A percentile compares a stretch with the other conserved stretches of the same genome.
Evolutionary conservation across 306 rosid genomes (phyloP).

Genomic region (Vigna radiata): DNA sequence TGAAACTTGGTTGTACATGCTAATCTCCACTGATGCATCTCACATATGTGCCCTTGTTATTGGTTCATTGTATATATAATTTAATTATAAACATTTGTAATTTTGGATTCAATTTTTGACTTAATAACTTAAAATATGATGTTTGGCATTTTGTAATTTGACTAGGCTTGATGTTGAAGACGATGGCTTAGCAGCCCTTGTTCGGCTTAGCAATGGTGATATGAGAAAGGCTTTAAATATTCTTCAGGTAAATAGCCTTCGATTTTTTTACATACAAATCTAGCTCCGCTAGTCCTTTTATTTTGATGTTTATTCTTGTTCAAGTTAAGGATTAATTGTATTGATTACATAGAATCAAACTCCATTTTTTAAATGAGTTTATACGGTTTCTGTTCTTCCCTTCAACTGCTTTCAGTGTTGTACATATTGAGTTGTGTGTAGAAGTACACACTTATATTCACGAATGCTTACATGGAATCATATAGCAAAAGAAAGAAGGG

Average conservation of each 20-base stretch:
- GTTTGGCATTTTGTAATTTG: slow-evolving; percentile 35
- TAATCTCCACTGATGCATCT: slow-evolving; percentile 18
- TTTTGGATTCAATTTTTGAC: slow-evolving; percentile 25
- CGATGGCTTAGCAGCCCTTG: slow-evolving; percentile 76
- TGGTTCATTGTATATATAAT: slow-evolving; percentile 30
- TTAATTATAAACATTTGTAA: background rate
- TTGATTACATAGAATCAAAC: background rate
- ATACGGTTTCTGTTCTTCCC: background rate
- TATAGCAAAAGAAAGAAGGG: background rate
- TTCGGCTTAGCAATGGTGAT: slow-evolving; percentile 91
- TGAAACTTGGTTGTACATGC: background rate
- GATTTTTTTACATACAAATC: slow-evolving; percentile 15
- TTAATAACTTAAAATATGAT: slow-evolving; percentile 39
- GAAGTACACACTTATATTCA: background rate
- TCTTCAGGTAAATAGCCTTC: slow-evolving; percentile 68
- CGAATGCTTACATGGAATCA: background rate
- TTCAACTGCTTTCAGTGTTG: background rate
- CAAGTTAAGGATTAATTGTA: slow-evolving; percentile 27
- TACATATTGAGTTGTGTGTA: background rate
- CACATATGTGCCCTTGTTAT: slow-evolving; percentile 3
- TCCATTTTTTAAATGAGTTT: slow-evolving; percentile 16
- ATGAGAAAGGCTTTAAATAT: slow-evolving; percentile 95
- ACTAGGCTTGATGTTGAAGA: slow-evolving; percentile 84
- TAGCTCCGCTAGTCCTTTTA: slow-evolving; percentile 6
- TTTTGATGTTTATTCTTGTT: slow-evolving; percentile 22